Conservation (phyloP, 1,284 basidiomycete species). For the Pseudomicrostroma phylloplanum region DNA sequence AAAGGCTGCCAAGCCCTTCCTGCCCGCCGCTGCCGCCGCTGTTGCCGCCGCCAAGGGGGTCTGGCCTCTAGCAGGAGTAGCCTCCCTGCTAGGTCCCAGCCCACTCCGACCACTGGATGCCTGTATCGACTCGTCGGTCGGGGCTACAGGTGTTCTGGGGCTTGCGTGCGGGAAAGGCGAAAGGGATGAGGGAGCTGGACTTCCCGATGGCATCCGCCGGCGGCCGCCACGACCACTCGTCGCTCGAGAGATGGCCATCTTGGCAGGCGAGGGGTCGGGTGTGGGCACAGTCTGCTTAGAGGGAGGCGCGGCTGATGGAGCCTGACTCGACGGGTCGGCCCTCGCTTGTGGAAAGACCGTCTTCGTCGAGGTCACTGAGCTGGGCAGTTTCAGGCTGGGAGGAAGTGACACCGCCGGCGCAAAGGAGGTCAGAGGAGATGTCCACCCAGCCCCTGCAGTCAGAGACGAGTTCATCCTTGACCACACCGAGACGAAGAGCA, state of each 20-base stretch:
- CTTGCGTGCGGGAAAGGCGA: conserved; percentile 47
- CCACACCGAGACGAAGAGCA: conserved; percentile 89
- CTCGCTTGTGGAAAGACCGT: background rate
- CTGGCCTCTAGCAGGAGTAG: too few relatives aligned
- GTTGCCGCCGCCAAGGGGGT: background rate
- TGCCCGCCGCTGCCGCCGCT: background rate
- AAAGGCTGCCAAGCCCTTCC: background rate
- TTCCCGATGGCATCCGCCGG: conserved; percentile 26
- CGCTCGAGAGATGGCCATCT: conserved; percentile 29
- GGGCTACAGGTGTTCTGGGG: conserved; percentile 5
- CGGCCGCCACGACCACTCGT: conserved; percentile 15
- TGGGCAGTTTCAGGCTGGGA: conserved; percentile 6
- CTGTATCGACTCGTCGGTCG: too few relatives aligned
- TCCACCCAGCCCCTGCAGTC: background rate
- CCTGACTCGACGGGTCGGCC: too few relatives aligned
- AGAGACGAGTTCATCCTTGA: conserved; percentile 52
- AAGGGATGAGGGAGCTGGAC: conserved; percentile 42
- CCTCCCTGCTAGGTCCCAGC: too few relatives aligned
- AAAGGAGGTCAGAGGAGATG: conserved; percentile 8
- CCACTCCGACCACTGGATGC: too few relatives aligned
- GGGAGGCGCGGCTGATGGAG: too few relatives aligned
- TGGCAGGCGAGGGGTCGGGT: conserved; percentile 25
- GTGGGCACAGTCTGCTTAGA: background rate
- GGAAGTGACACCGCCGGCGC: conserved; percentile 3
- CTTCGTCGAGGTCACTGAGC: background rate